phyloP scores from a whole-genome alignment of 2,329 filamentous ascomycete species.

The Xylariales sp. region DNA sequence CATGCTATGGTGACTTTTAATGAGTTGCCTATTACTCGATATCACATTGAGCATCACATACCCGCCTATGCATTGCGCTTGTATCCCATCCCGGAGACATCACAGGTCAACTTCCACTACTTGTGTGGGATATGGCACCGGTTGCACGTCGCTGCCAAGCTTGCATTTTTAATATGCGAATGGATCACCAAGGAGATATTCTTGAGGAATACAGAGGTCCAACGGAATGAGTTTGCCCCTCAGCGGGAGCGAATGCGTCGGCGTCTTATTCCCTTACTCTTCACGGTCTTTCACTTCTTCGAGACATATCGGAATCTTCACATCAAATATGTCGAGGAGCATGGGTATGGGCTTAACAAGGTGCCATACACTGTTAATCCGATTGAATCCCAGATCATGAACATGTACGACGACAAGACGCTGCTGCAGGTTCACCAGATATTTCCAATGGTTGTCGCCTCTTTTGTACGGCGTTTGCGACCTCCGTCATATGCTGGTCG shows the following conservation, averaged over 20 bases:
- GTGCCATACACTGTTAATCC: slow-evolving; percentile 58
- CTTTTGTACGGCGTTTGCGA: slow-evolving; percentile 57
- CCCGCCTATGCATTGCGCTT: slow-evolving; percentile 57
- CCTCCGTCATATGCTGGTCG: slow-evolving; percentile 62
- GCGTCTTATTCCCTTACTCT: slow-evolving; percentile 58
- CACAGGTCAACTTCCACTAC: slow-evolving; percentile 52
- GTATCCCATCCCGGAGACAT: slow-evolving; percentile 48
- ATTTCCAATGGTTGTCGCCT: slow-evolving; percentile 60
- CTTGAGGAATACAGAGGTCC: slow-evolving; percentile 49
- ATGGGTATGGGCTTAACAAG: slow-evolving; percentile 46
- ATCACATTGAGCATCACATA: slow-evolving; percentile 56
- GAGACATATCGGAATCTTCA: slow-evolving; percentile 59
- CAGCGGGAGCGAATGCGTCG: slow-evolving; percentile 62
- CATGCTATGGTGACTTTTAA: slow-evolving; percentile 56
- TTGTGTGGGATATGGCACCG: slow-evolving; percentile 63
- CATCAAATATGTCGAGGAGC: slow-evolving; percentile 49
- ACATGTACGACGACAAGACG: slow-evolving; percentile 60
- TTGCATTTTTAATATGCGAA: slow-evolving; percentile 58
- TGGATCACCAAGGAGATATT: slow-evolving; percentile 65
- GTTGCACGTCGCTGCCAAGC: slow-evolving; percentile 59
- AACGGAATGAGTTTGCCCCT: slow-evolving; percentile 53
- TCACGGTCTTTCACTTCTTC: slow-evolving; percentile 65
- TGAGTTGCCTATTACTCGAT: slow-evolving; percentile 56
- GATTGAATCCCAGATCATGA: slow-evolving; percentile 58
- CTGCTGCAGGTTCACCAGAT: slow-evolving; percentile 60